These are phyloP conservation scores for Neonectria hederae DNA, from an alignment of 2,329 filamentous ascomycete genomes.

Conservation along the genomic window DNA sequence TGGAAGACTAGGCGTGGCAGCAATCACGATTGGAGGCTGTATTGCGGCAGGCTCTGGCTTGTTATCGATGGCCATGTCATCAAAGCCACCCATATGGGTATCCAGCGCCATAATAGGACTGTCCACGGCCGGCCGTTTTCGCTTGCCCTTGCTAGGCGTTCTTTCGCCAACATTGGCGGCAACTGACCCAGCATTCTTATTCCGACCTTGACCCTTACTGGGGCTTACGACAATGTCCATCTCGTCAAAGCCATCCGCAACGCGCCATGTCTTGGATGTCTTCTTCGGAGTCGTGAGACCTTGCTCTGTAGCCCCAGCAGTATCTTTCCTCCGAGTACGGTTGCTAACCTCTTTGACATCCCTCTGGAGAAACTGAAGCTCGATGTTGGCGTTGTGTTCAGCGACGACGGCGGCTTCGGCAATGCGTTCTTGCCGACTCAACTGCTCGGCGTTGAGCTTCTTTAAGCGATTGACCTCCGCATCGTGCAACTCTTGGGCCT, in stretches of 20 bases:
- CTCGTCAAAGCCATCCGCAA: constrained; percentile 82
- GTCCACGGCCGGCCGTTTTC: constrained; percentile 72
- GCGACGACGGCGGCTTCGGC: constrained; percentile 73
- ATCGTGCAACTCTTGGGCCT: constrained; percentile 69
- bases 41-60: constrained; percentile 28
- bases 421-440: constrained; percentile 70
- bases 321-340: constrained; percentile 59
- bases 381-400: constrained; percentile 71
- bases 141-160: constrained; percentile 74
- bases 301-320: constrained; percentile 32
- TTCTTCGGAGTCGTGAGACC: constrained; percentile 68
- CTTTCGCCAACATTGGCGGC: constrained; percentile 59
- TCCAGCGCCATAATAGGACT: constrained; percentile 73
- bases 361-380: constrained; percentile 77
- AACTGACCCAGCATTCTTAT: constrained; percentile 53
- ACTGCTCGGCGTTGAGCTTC: constrained; percentile 70
- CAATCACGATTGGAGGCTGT: constrained; percentile 34
- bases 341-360: constrained; percentile 71
- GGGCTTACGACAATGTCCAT: constrained; percentile 65
- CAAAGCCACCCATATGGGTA: constrained; percentile 55
- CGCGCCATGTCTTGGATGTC: constrained; percentile 61
- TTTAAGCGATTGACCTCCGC: constrained; percentile 69
- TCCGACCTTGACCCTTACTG: constrained; percentile 57
- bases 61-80: constrained; percentile 49
- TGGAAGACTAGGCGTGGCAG: constrained; percentile 47